These are phyloP conservation scores for Neonectria neomacrospora DNA, from an alignment of 2,329 filamentous ascomycete genomes.

Conservation along the genomic window DNA sequence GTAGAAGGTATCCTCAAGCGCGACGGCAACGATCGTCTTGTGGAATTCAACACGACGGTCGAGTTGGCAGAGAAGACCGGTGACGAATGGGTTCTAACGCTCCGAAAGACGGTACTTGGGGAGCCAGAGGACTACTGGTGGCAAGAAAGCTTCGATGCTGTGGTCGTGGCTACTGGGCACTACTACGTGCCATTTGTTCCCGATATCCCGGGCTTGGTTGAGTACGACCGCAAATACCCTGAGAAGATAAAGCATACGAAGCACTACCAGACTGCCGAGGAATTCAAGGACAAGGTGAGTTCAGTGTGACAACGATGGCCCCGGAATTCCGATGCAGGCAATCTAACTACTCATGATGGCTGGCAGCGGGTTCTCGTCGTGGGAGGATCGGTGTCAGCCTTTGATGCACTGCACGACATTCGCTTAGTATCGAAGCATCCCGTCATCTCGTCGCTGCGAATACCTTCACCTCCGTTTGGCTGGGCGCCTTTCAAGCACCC, in stretches of 20 bases:
- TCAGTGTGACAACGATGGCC: neutral
- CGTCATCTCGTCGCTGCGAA: neutral
- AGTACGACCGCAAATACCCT: neutral
- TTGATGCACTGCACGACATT: neutral
- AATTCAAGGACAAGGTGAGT: slow-evolving; percentile 1
- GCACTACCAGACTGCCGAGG: neutral
- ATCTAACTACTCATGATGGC: neutral
- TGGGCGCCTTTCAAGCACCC: neutral
- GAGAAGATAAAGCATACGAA: slow-evolving; percentile 6
- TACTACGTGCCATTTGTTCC: neutral
- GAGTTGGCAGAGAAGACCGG: neutral
- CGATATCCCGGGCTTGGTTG: neutral
- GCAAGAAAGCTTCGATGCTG: slow-evolving; percentile 6
- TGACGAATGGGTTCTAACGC: neutral
- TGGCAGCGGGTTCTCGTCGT: neutral
- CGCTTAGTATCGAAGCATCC: neutral
- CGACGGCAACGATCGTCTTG: neutral
- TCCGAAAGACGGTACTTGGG: neutral
- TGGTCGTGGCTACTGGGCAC: slow-evolving; percentile 3
- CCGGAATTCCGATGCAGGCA: too few relatives aligned
- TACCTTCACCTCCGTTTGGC: neutral
- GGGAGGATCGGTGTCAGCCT: neutral
- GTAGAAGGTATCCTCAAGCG: neutral
- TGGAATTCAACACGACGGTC: neutral
- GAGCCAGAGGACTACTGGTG: neutral